Evolutionary conservation across 2,329 filamentous ascomycete species (phyloP).

Genomic region (Arthroderma sp.): DNA sequence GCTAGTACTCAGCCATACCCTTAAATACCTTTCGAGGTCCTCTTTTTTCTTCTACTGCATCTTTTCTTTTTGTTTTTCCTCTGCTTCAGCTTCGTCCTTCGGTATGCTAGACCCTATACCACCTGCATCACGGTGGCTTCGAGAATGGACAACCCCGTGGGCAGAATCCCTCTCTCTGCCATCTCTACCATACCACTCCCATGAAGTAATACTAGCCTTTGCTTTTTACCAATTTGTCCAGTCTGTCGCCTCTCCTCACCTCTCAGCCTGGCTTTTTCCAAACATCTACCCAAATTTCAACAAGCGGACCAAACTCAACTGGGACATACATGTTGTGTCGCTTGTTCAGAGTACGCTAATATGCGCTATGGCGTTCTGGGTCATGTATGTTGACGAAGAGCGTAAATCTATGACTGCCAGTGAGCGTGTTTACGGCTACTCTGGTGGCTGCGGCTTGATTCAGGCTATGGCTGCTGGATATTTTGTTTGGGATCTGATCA

Average conservation of each 20-base stretch:
- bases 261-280: slow-evolving; percentile 43
- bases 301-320: slow-evolving; percentile 47
- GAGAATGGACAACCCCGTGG: slow-evolving; percentile 35
- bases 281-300: slow-evolving; percentile 41
- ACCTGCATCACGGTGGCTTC: slow-evolving; percentile 39
- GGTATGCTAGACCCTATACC: slow-evolving; percentile 33
- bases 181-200: slow-evolving; percentile 46
- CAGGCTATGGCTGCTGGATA: slow-evolving; percentile 50
- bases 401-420: slow-evolving; percentile 39
- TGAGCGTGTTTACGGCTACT: slow-evolving; percentile 49
- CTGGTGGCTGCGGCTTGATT: slow-evolving; percentile 44
- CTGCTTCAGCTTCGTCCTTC: not conserved
- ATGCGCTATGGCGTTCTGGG: slow-evolving; percentile 43
- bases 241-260: slow-evolving; percentile 39
- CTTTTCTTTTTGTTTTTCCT: slow-evolving; percentile 12
- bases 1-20: no score
- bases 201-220: slow-evolving; percentile 47
- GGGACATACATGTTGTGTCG: slow-evolving; percentile 54
- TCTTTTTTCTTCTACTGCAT: slow-evolving; percentile 5
- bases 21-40: no score
- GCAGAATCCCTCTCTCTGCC: slow-evolving; percentile 40
- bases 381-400: slow-evolving; percentile 45
- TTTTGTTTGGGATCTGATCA: slow-evolving; percentile 50
- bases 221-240: slow-evolving; percentile 44
- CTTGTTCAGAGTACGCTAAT: slow-evolving; percentile 47